A percentile compares a stretch with the other conserved stretches of the same genome.
Evolutionary conservation across 1,284 basidiomycete species (phyloP).

Genomic region (Puccinia novopanici): DNA sequence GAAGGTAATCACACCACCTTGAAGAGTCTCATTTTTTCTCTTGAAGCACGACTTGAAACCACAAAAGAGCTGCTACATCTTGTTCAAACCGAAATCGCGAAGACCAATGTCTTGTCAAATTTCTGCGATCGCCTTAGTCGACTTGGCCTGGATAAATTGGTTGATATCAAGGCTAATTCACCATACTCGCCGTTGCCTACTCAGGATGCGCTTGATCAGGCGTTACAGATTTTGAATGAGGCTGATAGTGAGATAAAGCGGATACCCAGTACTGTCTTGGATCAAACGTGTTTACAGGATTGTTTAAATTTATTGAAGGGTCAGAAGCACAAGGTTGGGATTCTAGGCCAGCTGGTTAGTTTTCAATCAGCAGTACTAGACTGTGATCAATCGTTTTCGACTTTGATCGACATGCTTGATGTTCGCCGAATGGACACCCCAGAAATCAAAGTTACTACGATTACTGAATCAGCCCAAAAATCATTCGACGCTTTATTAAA

Average conservation of each 20-base stretch:
- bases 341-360: conserved; percentile 3
- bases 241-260: neutral
- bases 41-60: neutral
- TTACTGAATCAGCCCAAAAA: neutral
- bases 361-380: conserved; percentile 5
- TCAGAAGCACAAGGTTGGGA: neutral
- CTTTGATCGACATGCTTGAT: conserved; percentile 37
- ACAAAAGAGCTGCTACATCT: conserved; percentile 5
- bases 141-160: conserved; percentile 34
- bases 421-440: conserved; percentile 1
- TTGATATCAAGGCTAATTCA: conserved; percentile 15
- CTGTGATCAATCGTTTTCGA: conserved; percentile 42
- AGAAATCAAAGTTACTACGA: conserved; percentile 1
- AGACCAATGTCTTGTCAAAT: neutral
- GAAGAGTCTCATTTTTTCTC: conserved; percentile 3
- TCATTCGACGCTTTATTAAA: conserved; percentile 27
- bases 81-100: conserved; percentile 21
- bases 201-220: neutral
- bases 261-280: neutral
- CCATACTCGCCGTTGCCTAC: conserved; percentile 35
- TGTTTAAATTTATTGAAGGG: neutral
- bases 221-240: conserved; percentile 13
- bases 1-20: neutral
- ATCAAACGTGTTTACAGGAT: conserved; percentile 9
- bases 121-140: conserved; percentile 19